Evolutionary conservation across 2,329 filamentous ascomycete species (phyloP), one percentile per base, ranked within the genome.

Genomic region (Aspergillus sergii): DNA sequence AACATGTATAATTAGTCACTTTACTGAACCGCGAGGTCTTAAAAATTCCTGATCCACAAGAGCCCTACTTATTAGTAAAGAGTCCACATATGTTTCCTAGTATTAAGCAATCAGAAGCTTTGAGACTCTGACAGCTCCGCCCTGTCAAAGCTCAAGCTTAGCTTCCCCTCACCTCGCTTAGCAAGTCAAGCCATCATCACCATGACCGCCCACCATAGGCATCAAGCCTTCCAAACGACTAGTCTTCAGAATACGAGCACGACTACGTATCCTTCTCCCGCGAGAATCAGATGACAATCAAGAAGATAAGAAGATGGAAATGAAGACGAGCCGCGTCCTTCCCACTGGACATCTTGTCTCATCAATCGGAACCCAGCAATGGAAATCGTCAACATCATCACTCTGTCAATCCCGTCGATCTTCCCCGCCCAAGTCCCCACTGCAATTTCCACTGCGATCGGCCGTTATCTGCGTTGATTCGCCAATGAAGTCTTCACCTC

Each of bases 1-100:
- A 36, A 23, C 8, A 36, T 55, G 51, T 55, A 55, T 32, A 55
- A 39, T 41, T 55, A 55, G 51, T 36, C 30, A 30, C n/a, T 55
- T 55, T 14, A 36, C 28, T 36, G 51, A 55, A 55, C 34, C 6
- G n/a, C 11, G 12, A 55, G 34, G 32, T 36, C 32, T 41, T 21
- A 6, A 51, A 12, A 28, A 48, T 0, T 50, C 28, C 26, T 26
- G 23, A 26, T 50, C 26, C 14, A 28, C 23, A 3, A 8, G 8
- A 19, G 14, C 11, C 11, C 7, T 48, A 16, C 2, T 16, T 9
- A 23, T 14, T 28, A 50, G 12, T 26, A 46, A 16, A 6, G 3
- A 12, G 43, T 23, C 21, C 43, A 21, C 21, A 12, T 21, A n/a
- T 7, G n/a, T 16, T 46, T 14, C n/a, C 43, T 23, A n/a, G 50